Percentiles rank a stretch among this genome's conserved stretches.
phyloP scores from a whole-genome alignment of 768 basidiomycete species.

The Tricholoma bakamatsutake region DNA sequence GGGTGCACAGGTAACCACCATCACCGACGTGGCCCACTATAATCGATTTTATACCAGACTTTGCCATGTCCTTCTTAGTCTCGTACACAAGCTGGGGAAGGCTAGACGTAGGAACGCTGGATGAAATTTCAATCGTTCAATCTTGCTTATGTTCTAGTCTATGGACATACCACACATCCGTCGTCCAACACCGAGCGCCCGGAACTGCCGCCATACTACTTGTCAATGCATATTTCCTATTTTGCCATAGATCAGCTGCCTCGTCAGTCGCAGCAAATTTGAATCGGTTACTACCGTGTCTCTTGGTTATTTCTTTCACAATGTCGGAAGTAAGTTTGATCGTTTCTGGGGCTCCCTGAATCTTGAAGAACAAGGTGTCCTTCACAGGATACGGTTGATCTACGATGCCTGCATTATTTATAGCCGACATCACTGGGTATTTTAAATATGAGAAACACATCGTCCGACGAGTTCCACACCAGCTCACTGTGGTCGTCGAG shows the following conservation, averaged over 20 bases:
- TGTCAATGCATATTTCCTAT: slow-evolving; percentile 64
- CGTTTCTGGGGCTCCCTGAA: slow-evolving; percentile 63
- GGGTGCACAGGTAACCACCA: too few species aligned
- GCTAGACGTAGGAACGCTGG: slow-evolving; percentile 56
- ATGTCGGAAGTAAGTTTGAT: slow-evolving; percentile 56
- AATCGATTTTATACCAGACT: slow-evolving; percentile 49
- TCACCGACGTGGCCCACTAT: slow-evolving; percentile 80
- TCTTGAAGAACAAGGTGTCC: slow-evolving; percentile 83
- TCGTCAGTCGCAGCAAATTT: slow-evolving; percentile 61
- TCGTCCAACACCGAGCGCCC: slow-evolving; percentile 57
- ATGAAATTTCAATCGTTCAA: not conserved
- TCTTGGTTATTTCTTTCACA: slow-evolving; percentile 50
- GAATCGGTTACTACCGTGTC: slow-evolving; percentile 65
- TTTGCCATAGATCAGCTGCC: slow-evolving; percentile 68
- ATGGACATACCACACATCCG: slow-evolving; percentile 73
- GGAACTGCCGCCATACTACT: slow-evolving; percentile 49
- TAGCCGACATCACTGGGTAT: slow-evolving; percentile 63
- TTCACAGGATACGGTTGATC: slow-evolving; percentile 50
- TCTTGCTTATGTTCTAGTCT: not conserved
- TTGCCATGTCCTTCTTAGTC: slow-evolving; percentile 64
- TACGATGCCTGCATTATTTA: slow-evolving; percentile 51
- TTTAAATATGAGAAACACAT: too few species aligned
- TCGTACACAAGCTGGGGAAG: slow-evolving; percentile 61
- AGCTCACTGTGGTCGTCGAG: too few species aligned
- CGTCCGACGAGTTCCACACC: too few species aligned